Conservation (phyloP, 2,329 filamentous ascomycete genomes). For the Ophiostoma ips region DNA sequence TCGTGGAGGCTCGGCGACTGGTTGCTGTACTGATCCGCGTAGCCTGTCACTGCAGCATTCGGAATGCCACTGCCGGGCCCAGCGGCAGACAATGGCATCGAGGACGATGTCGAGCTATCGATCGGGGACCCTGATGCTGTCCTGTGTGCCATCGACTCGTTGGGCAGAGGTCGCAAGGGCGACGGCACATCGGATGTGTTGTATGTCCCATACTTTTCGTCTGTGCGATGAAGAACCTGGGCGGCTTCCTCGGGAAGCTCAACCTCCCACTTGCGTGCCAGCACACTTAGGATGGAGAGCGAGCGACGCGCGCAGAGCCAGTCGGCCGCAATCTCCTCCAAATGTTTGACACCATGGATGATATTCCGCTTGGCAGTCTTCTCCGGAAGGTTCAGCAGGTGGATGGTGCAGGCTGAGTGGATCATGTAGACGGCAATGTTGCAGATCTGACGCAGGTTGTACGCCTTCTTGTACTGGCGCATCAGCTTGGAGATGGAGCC, state of each 20-base stretch:
- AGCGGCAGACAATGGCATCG: neutral
- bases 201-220: slow-evolving; percentile 65
- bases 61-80: neutral
- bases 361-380: slow-evolving; percentile 85
- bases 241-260: slow-evolving; percentile 74
- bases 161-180: slow-evolving; percentile 23
- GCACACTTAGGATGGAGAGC: slow-evolving; percentile 68
- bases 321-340: slow-evolving; percentile 90
- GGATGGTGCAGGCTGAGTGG: slow-evolving; percentile 88
- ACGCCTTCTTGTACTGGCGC: slow-evolving; percentile 82
- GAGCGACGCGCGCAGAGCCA: slow-evolving; percentile 85
- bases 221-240: slow-evolving; percentile 60
- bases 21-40: slow-evolving; percentile 14
- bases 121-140: neutral
- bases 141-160: neutral
- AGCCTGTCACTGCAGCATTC: neutral
- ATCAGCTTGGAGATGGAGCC: slow-evolving; percentile 86
- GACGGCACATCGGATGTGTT: slow-evolving; percentile 47
- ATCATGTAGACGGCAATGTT: slow-evolving; percentile 94
- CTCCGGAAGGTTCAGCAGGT: slow-evolving; percentile 82
- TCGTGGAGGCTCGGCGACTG: slow-evolving; percentile 17
- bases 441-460: slow-evolving; percentile 84
- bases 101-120: neutral
- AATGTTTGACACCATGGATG: slow-evolving; percentile 74
- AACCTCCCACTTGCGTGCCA: slow-evolving; percentile 81